phyloP scores from a whole-genome alignment of 768 basidiomycete genomes.

The Tephrocybe sp. region DNA sequence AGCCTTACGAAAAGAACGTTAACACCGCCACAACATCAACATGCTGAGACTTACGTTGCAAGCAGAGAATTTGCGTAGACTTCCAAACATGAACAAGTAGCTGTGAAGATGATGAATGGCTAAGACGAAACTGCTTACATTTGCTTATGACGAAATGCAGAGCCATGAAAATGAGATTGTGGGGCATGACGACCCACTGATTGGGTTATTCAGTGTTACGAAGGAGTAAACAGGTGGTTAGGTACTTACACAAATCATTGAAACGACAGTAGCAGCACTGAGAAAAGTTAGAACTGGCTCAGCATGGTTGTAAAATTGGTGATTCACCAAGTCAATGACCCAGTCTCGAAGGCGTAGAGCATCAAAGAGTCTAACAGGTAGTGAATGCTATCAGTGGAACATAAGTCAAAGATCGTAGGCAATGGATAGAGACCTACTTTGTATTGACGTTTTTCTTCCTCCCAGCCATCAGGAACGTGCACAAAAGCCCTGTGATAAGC shows the following conservation, averaged over 20 bases:
- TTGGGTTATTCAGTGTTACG: neutral
- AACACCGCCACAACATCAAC: neutral
- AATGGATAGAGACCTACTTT: constrained; percentile 22
- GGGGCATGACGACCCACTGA: constrained; percentile 48
- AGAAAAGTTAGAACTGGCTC: too few relatives aligned
- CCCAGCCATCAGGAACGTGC: constrained; percentile 39
- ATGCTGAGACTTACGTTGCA: constrained; percentile 35
- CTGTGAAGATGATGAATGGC: neutral
- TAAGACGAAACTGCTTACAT: constrained; percentile 27
- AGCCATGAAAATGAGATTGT: constrained; percentile 53
- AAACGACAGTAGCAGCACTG: constrained; percentile 42
- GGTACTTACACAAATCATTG: constrained; percentile 43
- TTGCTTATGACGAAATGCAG: constrained; percentile 56
- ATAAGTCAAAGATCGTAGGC: neutral
- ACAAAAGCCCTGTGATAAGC: constrained; percentile 46
- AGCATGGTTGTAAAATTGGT: too few relatives aligned
- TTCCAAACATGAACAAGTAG: constrained; percentile 19
- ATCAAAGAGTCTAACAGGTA: constrained; percentile 47
- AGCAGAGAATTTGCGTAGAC: constrained; percentile 54
- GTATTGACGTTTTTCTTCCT: constrained; percentile 38
- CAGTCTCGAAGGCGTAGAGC: constrained; percentile 54
- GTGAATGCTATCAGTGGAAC: constrained; percentile 35
- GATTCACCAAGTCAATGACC: constrained; percentile 47
- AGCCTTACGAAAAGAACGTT: constrained; percentile 24
- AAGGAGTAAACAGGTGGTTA: constrained; percentile 13